Base-by-base conservation (phyloP, 1,284 basidiomycete species). In the Marasmius tenuissimus region DNA sequence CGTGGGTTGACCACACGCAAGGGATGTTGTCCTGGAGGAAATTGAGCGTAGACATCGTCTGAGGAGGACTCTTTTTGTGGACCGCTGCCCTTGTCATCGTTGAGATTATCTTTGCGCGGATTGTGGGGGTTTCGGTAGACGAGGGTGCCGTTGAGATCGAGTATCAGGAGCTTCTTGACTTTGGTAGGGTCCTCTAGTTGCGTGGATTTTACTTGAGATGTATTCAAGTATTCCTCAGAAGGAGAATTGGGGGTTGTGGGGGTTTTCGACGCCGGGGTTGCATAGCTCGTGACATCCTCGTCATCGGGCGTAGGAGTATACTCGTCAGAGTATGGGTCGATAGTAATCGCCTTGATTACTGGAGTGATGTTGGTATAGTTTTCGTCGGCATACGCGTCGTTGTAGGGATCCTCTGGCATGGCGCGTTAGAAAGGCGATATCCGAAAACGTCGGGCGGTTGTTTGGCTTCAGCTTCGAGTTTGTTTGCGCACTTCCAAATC, bases 111-210 rank as follows among this genome's bases (percentile, higher is more conserved):
- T 20, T 27, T 27, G 27, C 27, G 27, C 27, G 27, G 27, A 27
- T 27, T 27, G 27, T 54, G 52, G 34, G 71, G 73, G 58, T 79
- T 76, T 33, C 89, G 82, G 52, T 82, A 76, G 11, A 91, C 77
- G 10, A 91, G 79, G 0, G 87, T 87, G 10, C 89, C 89, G 67
- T 91, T 91, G 55, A 91, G 78, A 68, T 91, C 89, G 2, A 91
- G 79, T 1, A 91, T 76, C 47, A 91, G 78, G 0, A 91, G 79
- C 67, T 88, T 88, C 34, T 81, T 53, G n/a, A 16, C 18, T 14
- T 58, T 51, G 8, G 59, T 54, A 4, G 65, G 61, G 37, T 60
- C 34, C 5, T 45, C 47, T 12, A 64, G 51, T 7, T 4, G 35
- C 10, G 37, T 38, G 1, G 65, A 66, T 11, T 60, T 49, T n/a